phyloP scores from a whole-genome alignment of 306 rosid genomes.

The Leucaena leucocephala region DNA sequence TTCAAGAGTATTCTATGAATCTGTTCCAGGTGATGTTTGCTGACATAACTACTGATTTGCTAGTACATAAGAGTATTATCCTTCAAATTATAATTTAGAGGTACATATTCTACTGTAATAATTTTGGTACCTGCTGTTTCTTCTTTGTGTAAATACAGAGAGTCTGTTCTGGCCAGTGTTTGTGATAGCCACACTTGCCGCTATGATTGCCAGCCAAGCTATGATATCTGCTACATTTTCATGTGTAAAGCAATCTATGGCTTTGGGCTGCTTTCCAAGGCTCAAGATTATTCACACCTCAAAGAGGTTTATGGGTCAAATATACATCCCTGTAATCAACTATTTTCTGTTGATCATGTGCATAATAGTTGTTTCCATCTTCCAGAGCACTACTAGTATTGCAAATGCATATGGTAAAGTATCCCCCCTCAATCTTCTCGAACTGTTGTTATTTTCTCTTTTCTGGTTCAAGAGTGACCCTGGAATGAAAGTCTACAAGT shows the following conservation, averaged over 20 bases:
- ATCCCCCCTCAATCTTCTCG: slow-evolving; percentile 26
- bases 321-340: slow-evolving; percentile 87
- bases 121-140: slow-evolving; percentile 10
- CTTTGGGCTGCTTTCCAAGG: slow-evolving; percentile 99
- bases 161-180: slow-evolving; percentile 82
- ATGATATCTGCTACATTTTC: slow-evolving; percentile 92
- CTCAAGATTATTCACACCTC: slow-evolving; percentile 97
- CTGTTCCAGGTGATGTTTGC: slow-evolving; percentile 72
- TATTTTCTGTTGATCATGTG: slow-evolving; percentile 96
- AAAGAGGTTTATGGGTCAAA: slow-evolving; percentile 86
- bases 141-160: slow-evolving; percentile 52
- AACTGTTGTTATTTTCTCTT: not conserved
- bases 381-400: slow-evolving; percentile 83
- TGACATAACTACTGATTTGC: slow-evolving; percentile 25
- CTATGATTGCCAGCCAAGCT: slow-evolving; percentile 95
- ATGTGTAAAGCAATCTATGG: slow-evolving; percentile 94
- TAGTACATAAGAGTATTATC: not conserved
- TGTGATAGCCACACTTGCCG: slow-evolving; percentile 78
- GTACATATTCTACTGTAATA: not conserved
- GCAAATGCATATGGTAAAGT: slow-evolving; percentile 95
- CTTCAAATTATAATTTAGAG: not conserved
- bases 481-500: not conserved
- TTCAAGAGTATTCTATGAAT: slow-evolving; percentile 62
- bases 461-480: not conserved
- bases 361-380: slow-evolving; percentile 80